Percentiles rank a stretch among this genome's conserved stretches.
phyloP scores from a whole-genome alignment of 345 rosid genomes.

The Cardiospermum halicacabum region DNA sequence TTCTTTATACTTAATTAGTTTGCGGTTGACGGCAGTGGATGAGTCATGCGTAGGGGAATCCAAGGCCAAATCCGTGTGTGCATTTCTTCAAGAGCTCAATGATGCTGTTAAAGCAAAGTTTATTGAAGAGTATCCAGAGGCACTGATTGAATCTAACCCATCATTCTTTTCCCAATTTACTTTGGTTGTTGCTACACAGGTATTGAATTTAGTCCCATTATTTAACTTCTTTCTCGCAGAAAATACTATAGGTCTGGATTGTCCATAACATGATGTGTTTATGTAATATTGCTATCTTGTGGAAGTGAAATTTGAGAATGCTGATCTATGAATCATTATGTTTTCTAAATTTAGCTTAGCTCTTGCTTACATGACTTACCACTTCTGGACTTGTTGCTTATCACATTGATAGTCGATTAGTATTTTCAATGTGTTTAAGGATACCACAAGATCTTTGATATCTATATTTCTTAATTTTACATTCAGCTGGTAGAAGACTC shows the following conservation, averaged over 20 bases:
- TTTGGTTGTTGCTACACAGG: slow-evolving; percentile 92
- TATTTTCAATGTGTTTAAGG: background rate
- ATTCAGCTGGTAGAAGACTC: slow-evolving; percentile 82
- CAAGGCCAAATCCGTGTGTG: slow-evolving; percentile 85
- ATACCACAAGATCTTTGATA: slow-evolving; percentile 10
- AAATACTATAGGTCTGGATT: background rate
- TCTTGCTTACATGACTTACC: background rate
- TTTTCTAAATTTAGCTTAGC: background rate
- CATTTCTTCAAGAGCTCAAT: slow-evolving; percentile 91
- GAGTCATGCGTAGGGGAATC: slow-evolving; percentile 68
- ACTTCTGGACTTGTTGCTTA: slow-evolving; percentile 1
- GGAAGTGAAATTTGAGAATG: background rate
- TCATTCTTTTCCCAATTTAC: slow-evolving; percentile 91
- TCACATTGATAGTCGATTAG: background rate
- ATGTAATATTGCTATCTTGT: background rate
- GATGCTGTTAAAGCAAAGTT: slow-evolving; percentile 98
- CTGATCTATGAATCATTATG: background rate
- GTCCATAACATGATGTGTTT: background rate
- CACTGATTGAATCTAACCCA: slow-evolving; percentile 58
- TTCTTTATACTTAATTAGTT: slow-evolving; percentile 10
- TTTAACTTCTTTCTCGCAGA: background rate
- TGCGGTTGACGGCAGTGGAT: slow-evolving; percentile 56
- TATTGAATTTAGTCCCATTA: slow-evolving; percentile 12
- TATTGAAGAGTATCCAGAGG: slow-evolving; percentile 80
- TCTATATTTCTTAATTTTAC: slow-evolving; percentile 13